Base-by-base conservation (phyloP, 352 stramenopile genomes). In the Phytophthora megakarya region DNA sequence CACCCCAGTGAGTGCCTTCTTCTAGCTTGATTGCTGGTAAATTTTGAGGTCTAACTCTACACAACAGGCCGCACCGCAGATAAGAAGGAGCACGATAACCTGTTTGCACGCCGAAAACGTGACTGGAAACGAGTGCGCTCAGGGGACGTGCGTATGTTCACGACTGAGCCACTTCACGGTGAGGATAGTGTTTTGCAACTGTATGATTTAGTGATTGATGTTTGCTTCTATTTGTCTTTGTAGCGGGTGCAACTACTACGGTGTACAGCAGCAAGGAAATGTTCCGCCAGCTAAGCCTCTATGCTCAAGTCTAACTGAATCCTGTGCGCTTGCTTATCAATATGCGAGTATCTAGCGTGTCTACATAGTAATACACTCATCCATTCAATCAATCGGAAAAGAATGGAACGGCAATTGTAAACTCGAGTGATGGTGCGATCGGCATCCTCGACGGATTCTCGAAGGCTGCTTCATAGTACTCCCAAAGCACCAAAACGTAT, bases 381-480 rank as follows among this genome's bases (percentile, higher is more conserved):
- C 55, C 61, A 44, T 61, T 13, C 35, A 43, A 44, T 66, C 76
- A 92, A 39, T 92, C 83, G n/a, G 78, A 77, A 26, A 81, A 83
- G 56, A 86, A 85, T 25, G 84, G 84, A 49, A 81, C 74, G 25
- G 81, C 74, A 61, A 95, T 93, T 10, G 79, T 93, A 43, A 95
- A 95, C 70, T 93, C 84, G 28, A 95, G 75, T 42, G 80, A 81
- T 16, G 86, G 86, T 32, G 86, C 76, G 5, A 78, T 57, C 9
- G 84, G 79, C 48, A 77, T 86, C 13, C 72, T 65, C 8, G 44
- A 52, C 5, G 79, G 75, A 12, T 76, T 77, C 28, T 86, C 80
- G 23, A 90, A 87, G 11, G 86, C 86, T 15, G 72, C 71, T 25
- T 90, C 68, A 63, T 93, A 95, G 72, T 95, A 95, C 58, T 91